phyloP scores from a whole-genome alignment of 306 rosid species.

The Parietaria judaica region DNA sequence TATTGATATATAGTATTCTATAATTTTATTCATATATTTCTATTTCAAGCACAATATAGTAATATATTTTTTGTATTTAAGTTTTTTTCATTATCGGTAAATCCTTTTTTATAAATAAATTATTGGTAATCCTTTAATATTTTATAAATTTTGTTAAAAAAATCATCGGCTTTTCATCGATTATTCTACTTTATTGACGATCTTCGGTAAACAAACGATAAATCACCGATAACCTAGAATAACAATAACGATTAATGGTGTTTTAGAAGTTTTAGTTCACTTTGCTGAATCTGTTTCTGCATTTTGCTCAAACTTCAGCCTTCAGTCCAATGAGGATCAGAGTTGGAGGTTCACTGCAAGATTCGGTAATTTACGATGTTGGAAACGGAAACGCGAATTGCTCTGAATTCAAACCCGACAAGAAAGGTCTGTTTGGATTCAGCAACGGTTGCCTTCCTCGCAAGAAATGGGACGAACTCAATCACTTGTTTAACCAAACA shows the following conservation, averaged over 20 bases:
- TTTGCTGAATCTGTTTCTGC: background rate
- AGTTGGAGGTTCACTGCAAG: constrained; percentile 68
- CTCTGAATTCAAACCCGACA: constrained; percentile 13
- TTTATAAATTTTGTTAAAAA: too few species aligned
- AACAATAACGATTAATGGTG: too few species aligned
- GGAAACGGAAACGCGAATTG: constrained; percentile 22
- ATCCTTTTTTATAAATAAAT: too few species aligned
- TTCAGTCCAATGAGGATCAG: constrained; percentile 48
- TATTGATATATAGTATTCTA: too few species aligned
- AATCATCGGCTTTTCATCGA: too few species aligned
- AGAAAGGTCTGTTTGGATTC: constrained; percentile 44
- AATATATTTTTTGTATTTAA: too few species aligned
- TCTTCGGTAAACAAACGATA: too few species aligned
- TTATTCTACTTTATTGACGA: too few species aligned
- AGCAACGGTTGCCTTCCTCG: constrained; percentile 34
- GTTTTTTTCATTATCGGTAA: too few species aligned
- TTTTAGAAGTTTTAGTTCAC: too few species aligned
- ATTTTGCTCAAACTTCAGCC: constrained; percentile 19
- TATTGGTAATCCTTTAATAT: too few species aligned
- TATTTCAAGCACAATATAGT: background rate
- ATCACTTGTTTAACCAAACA: constrained; percentile 26
- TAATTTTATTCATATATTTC: background rate
- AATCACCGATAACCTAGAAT: too few species aligned
- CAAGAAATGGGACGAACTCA: constrained; percentile 47
- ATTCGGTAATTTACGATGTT: constrained; percentile 43